phyloP scores from a whole-genome alignment of 2,329 filamentous ascomycete species.

The Phyllosticta capitalensis region DNA sequence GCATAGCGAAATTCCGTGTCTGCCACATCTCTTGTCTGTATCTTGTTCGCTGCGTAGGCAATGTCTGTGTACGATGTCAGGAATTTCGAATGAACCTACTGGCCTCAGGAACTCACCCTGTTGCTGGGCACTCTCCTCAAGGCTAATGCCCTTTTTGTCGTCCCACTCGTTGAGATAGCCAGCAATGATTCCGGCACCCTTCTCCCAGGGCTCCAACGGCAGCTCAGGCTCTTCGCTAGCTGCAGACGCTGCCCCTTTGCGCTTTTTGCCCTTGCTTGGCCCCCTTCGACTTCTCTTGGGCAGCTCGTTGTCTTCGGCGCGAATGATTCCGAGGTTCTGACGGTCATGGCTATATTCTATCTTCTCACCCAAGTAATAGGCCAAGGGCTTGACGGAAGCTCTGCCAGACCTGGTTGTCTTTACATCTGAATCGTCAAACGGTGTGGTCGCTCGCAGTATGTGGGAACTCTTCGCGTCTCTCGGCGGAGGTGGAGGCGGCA shows the following conservation, averaged over 20 bases:
- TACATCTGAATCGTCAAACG: conserved; percentile 40
- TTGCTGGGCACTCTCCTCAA: conserved; percentile 45
- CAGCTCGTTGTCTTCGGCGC: conserved; percentile 50
- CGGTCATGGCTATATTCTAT: conserved; percentile 59
- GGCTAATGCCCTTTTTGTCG: conserved; percentile 20
- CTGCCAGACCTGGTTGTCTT: conserved; percentile 69
- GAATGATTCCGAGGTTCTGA: conserved; percentile 67
- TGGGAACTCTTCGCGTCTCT: conserved; percentile 22
- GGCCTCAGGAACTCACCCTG: conserved; percentile 30
- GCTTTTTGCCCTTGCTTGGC: conserved; percentile 22
- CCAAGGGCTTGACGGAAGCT: conserved; percentile 65
- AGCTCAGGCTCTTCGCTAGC: conserved; percentile 31
- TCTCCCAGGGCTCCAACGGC: conserved; percentile 61
- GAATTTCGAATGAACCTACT: neutral
- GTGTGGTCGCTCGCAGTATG: conserved; percentile 28
- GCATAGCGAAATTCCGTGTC: conserved; percentile 74
- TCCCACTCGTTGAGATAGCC: conserved; percentile 59
- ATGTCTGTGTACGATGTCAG: conserved; percentile 37
- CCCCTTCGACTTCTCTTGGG: conserved; percentile 27
- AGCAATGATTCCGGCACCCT: conserved; percentile 51
- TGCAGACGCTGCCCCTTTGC: conserved; percentile 28
- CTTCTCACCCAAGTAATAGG: conserved; percentile 80
- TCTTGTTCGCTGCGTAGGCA: conserved; percentile 48
- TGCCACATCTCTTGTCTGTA: conserved; percentile 48
- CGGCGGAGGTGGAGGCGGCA: neutral